Evolutionary conservation across 257 asterid genomes (phyloP).

Genomic region (Coffea eugenioides): DNA sequence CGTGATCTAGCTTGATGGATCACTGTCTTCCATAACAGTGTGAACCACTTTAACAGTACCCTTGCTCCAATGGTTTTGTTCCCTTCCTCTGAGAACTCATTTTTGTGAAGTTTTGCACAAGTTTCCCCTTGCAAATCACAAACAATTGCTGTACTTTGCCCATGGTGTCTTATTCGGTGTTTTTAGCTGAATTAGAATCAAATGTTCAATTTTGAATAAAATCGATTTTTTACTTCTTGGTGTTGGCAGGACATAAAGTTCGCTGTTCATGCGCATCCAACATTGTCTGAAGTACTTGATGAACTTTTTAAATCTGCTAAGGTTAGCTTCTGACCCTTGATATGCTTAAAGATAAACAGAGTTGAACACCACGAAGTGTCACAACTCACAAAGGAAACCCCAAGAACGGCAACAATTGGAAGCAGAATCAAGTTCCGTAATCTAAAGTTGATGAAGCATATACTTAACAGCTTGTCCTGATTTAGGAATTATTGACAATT

Average conservation of each 20-base stretch:
- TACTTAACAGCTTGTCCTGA: not conserved
- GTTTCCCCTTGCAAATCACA: too few species aligned
- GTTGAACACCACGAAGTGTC: not conserved
- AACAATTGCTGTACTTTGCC: too few species aligned
- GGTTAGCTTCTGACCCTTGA: slow-evolving; percentile 38
- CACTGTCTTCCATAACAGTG: not conserved
- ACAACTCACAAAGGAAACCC: not conserved
- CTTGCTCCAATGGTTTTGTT: not conserved
- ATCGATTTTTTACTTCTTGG: not conserved
- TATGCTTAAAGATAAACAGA: not conserved
- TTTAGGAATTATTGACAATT: not conserved
- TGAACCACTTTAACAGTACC: not conserved
- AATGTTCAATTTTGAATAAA: too few species aligned
- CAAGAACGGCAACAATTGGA: not conserved
- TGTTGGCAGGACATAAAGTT: slow-evolving; percentile 64
- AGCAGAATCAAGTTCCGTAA: not conserved
- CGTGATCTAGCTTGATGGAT: not conserved
- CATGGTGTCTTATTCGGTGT: not conserved
- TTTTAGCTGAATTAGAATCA: not conserved
- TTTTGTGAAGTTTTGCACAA: too few species aligned
- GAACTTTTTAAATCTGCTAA: slow-evolving; percentile 88
- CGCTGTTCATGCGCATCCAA: slow-evolving; percentile 96
- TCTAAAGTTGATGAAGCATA: too few species aligned
- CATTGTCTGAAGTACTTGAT: slow-evolving; percentile 89
- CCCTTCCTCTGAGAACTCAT: too few species aligned